Percentiles rank a stretch among this genome's conserved stretches.
These are phyloP conservation scores for Phlegmacium glaucopus DNA, from an alignment of 768 basidiomycete species.

Conservation along the genomic window DNA sequence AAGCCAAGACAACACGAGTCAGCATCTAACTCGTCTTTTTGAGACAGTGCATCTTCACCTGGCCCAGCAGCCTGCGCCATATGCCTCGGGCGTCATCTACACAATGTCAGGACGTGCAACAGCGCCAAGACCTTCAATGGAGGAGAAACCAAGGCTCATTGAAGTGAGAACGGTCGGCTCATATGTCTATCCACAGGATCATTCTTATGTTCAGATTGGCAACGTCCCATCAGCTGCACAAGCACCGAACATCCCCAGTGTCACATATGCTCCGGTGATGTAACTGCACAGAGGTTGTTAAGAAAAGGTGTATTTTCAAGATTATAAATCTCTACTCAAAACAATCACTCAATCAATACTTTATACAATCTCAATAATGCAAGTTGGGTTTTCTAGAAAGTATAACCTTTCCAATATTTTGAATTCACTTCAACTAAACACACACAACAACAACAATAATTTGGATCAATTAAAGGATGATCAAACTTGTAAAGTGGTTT, in stretches of 20 bases:
- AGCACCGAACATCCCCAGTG: conserved; percentile 11
- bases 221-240: not conserved
- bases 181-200: not conserved
- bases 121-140: not conserved
- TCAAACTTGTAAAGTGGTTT: too few species aligned
- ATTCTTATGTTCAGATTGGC: not conserved
- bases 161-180: not conserved
- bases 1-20: not conserved
- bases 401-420: too few species aligned
- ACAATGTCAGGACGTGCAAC: not conserved
- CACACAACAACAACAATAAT: too few species aligned
- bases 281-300: too few species aligned
- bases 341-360: too few species aligned
- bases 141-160: not conserved
- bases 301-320: too few species aligned
- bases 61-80: not conserved
- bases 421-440: too few species aligned
- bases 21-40: not conserved
- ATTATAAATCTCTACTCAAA: too few species aligned
- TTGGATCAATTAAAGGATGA: too few species aligned
- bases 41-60: not conserved
- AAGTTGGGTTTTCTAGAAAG: too few species aligned
- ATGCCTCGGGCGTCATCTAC: not conserved
- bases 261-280: not conserved
- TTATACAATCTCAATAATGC: too few species aligned